Conservation (phyloP, 2,329 filamentous ascomycete genomes). For the Colletotrichum sp. region DNA sequence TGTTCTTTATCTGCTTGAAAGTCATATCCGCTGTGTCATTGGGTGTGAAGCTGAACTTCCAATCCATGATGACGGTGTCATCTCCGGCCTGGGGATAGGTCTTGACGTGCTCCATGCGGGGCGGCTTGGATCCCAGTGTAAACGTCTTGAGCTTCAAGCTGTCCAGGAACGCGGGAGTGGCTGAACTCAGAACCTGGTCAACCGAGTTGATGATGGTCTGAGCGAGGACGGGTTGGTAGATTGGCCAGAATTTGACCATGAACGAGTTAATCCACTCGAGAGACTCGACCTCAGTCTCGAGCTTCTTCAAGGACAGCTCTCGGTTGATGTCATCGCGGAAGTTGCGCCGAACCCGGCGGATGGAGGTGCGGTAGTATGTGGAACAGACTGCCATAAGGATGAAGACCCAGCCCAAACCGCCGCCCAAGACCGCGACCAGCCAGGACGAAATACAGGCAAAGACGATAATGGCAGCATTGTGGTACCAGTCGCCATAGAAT, state of each 20-base stretch:
- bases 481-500: conserved; percentile 98
- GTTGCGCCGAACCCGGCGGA: conserved; percentile 91
- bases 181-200: conserved; percentile 92
- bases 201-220: conserved; percentile 92
- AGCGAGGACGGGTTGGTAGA: conserved; percentile 92
- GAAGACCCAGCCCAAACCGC: conserved; percentile 91
- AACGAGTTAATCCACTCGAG: conserved; percentile 99
- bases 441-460: conserved; percentile 92
- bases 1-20: conserved; percentile 86
- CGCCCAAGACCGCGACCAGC: conserved; percentile 87
- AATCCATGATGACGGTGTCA: conserved; percentile 97
- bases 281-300: conserved; percentile 91
- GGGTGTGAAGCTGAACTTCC: conserved; percentile 99
- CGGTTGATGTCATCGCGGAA: conserved; percentile 93
- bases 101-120: conserved; percentile 96
- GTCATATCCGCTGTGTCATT: conserved; percentile 95
- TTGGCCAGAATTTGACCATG: conserved; percentile 98
- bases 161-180: conserved; percentile 91
- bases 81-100: conserved; percentile 96
- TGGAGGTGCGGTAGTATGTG: conserved; percentile 95
- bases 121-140: conserved; percentile 91
- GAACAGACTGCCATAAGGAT: conserved; percentile 90
- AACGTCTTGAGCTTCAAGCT: conserved; percentile 94
- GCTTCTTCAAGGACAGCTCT: conserved; percentile 82
- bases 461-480: conserved; percentile 92